phyloP scores from a whole-genome alignment of 306 rosid species.

The Cicer cuneatum region DNA sequence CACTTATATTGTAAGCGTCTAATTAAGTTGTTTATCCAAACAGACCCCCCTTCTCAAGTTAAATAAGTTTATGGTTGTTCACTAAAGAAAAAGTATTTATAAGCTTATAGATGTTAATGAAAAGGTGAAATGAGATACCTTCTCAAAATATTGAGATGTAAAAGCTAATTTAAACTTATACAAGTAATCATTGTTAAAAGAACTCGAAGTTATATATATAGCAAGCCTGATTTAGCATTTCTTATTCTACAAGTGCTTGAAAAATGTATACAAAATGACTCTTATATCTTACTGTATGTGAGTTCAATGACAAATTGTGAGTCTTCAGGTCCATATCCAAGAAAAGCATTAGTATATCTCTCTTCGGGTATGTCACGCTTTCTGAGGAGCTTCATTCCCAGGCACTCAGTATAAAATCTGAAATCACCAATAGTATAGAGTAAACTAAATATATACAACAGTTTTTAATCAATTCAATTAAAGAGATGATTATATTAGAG shows the following conservation, averaged over 20 bases:
- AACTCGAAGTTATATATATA: not conserved
- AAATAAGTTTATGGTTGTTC: conserved; percentile 7
- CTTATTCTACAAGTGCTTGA: not conserved
- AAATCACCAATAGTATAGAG: conserved; percentile 46
- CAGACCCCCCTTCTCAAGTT: not conserved
- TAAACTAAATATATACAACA: conserved; percentile 3
- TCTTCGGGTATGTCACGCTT: conserved; percentile 99
- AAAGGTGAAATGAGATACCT: not conserved
- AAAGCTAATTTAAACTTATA: not conserved
- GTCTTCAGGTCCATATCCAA: conserved; percentile 98
- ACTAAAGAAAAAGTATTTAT: not conserved
- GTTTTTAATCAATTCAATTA: not conserved
- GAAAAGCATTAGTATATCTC: conserved; percentile 92
- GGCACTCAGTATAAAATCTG: conserved; percentile 96
- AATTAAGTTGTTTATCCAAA: no score
- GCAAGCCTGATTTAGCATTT: not conserved
- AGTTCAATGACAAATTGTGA: conserved; percentile 94
- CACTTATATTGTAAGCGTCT: no score
- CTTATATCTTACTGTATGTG: conserved; percentile 91
- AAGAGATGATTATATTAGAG: conserved; percentile 12
- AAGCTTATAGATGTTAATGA: not conserved
- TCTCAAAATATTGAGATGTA: not conserved
- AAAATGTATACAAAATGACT: not conserved
- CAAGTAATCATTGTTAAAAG: not conserved
- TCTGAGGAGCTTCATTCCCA: conserved; percentile 95